Percentiles rank a stretch among this genome's conserved stretches.
Evolutionary conservation across 305 asterid genomes (phyloP).

Genomic region (Fraxinus floribunda): DNA sequence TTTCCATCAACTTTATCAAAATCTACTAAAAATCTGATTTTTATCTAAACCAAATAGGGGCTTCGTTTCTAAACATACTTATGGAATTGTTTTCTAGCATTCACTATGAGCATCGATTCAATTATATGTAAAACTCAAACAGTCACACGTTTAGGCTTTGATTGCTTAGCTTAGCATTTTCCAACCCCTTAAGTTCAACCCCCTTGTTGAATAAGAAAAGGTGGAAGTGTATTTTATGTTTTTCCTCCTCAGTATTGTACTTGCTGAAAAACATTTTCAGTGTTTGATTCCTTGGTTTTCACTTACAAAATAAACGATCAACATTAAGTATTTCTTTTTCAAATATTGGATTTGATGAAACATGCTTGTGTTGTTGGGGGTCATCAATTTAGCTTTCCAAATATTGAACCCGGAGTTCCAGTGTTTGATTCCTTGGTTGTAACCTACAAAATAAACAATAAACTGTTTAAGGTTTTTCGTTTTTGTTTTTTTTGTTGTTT

Average conservation of each 20-base stretch:
- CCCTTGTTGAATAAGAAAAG: background rate
- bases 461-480: background rate
- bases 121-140: background rate
- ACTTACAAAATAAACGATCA: background rate
- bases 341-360: background rate
- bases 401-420: background rate
- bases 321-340: background rate
- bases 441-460: background rate
- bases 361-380: background rate
- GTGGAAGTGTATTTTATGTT: background rate
- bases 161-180: background rate
- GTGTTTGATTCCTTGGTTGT: background rate
- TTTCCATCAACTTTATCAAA: background rate
- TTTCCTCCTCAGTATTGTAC: background rate
- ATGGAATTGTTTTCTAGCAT: background rate
- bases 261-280: background rate
- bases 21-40: too few species aligned
- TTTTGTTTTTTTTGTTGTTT: background rate
- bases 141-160: background rate
- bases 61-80: background rate
- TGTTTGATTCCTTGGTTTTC: background rate
- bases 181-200: background rate
- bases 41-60: too few species aligned
- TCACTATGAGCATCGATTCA: background rate
- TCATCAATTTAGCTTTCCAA: background rate